phyloP scores from a whole-genome alignment of 164 flowering plant genomes.

The Chloranthus sessilifolius region DNA sequence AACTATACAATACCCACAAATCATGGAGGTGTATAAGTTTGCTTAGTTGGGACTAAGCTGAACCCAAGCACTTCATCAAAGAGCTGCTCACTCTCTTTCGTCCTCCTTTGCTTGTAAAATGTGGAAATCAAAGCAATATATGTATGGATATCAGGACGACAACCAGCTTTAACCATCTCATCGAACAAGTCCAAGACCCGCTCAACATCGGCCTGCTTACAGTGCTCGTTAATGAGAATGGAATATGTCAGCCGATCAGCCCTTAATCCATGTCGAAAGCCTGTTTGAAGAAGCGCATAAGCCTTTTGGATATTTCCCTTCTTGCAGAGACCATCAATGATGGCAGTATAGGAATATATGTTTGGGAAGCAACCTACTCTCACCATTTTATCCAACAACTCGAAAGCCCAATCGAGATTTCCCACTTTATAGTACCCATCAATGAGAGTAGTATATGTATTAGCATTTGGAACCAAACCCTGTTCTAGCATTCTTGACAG shows the following conservation, averaged over 20 bases:
- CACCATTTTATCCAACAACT: constrained; percentile 59
- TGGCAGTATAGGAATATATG: constrained; percentile 66
- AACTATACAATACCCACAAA: constrained; percentile 63
- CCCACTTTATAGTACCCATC: constrained; percentile 77
- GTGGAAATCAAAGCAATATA: constrained; percentile 59
- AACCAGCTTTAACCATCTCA: constrained; percentile 56
- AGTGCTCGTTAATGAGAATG: constrained; percentile 61
- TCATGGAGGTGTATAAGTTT: constrained; percentile 87
- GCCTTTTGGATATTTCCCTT: constrained; percentile 64
- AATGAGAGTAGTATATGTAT: constrained; percentile 76
- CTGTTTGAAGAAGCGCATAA: constrained; percentile 37
- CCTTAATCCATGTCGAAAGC: constrained; percentile 32
- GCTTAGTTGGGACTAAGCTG: constrained; percentile 66
- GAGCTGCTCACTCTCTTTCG: constrained; percentile 57
- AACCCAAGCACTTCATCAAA: constrained; percentile 46
- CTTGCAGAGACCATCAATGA: constrained; percentile 60
- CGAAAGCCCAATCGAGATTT: constrained; percentile 56
- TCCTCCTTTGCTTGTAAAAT: constrained; percentile 56
- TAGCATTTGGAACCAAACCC: constrained; percentile 59
- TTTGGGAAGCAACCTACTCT: constrained; percentile 53
- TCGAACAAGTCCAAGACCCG: constrained; percentile 46
- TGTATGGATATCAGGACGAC: constrained; percentile 58
- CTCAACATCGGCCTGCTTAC: constrained; percentile 35
- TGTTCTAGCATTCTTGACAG: constrained; percentile 75
- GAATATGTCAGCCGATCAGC: constrained; percentile 71